These are phyloP conservation scores for Lathyrus aphaca DNA, from an alignment of 306 rosid genomes.

Conservation along the genomic window DNA sequence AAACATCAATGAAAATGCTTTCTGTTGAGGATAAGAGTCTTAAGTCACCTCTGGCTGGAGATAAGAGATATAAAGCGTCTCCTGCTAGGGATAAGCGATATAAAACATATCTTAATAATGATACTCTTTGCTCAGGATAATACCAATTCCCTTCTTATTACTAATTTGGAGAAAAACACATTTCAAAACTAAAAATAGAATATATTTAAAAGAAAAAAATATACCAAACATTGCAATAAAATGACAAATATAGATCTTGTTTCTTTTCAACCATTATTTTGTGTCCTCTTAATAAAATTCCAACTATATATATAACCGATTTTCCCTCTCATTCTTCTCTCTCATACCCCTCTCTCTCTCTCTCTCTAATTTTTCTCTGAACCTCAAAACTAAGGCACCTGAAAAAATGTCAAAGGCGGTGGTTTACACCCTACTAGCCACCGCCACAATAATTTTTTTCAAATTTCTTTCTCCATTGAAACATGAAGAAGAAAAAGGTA, in stretches of 20 bases:
- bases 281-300: constrained; percentile 10
- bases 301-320: constrained; percentile 48
- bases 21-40: no score
- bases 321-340: constrained; percentile 38
- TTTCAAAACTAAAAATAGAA: no score
- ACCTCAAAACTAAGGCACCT: not conserved
- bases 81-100: no score
- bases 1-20: no score
- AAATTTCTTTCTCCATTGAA: constrained; percentile 37
- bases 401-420: constrained; percentile 70
- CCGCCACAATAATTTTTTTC: constrained; percentile 57
- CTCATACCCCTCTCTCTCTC: not conserved
- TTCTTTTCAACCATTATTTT: not conserved
- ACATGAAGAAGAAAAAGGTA: not conserved
- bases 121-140: no score
- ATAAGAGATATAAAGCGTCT: no score
- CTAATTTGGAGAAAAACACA: no score
- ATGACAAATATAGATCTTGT: constrained; percentile 4
- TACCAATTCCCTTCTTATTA: no score
- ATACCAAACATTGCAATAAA: constrained; percentile 23
- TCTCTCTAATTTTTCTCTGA: not conserved
- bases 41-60: no score
- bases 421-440: constrained; percentile 55
- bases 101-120: no score
- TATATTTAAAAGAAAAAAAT: no score